Evolutionary conservation across 208 protist genomes (phyloP), one percentile per base, ranked within the genome.

Genomic region (Crithidia thermophila): DNA sequence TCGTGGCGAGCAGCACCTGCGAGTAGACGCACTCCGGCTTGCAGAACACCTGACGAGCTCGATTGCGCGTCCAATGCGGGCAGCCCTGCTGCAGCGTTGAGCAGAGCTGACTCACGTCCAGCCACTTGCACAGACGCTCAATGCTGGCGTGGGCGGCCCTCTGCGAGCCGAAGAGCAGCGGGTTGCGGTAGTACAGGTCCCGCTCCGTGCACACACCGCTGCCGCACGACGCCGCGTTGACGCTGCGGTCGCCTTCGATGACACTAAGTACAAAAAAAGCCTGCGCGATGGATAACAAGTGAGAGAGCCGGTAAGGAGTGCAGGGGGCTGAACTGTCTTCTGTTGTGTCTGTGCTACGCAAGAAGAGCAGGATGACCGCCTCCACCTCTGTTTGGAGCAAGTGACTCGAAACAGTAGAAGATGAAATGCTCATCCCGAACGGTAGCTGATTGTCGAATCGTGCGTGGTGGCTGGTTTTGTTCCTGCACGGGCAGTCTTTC

Each of bases 161-260:
- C 53, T 82, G 83, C 3, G 56, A 36, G 10, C 56, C 72, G 61
- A 93, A 95, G 13, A 95, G 68, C 20, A 20, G 39, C 1, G 85
- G 75, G 20, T 85, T 72, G 16, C 80, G 74, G 64, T 95, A 95
- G 72, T 93, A 93, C 16, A 95, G 63, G 50, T 90, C 85, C 10
- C 90, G 77, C 67, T 93, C 86, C 18, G 85, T 95, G 61, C 78
- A 87, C 40, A 75, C 61, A 21, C 13, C 16, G 37, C 21, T 0
- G 2, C 1, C 23, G 0, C 8, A 14, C 5, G 61, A 39, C 8
- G 4, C 33, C 4, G 11, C 45, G 20, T 25, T 8, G 16, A 4
- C 40, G 4, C 58, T 46, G 16, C 30, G 13, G 11, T 30, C 49
- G 50, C 58, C 13, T 11, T 20, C 13, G 21, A 69, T 23, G 43